Conservation (phyloP, 106 monocot genomes). For the Triglochin maritima region DNA sequence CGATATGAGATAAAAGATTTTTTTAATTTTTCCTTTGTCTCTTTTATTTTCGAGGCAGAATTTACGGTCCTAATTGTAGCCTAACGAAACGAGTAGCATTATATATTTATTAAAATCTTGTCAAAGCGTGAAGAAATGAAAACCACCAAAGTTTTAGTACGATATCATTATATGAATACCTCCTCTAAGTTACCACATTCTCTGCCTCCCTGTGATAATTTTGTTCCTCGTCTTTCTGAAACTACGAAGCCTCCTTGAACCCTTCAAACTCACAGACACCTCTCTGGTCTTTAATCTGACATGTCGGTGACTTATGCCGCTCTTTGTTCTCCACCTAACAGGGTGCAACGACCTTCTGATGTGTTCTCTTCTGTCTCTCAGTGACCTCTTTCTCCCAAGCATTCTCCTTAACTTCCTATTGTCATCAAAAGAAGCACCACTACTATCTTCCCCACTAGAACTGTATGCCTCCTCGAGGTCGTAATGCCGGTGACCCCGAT, state of each 20-base stretch:
- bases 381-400: slow-evolving; percentile 19
- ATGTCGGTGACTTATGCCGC: slow-evolving; percentile 27
- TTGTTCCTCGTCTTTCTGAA: neutral
- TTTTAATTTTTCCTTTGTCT: too few species aligned
- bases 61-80: too few species aligned
- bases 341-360: slow-evolving; percentile 38
- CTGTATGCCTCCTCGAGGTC: slow-evolving; percentile 58
- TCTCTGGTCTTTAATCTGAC: slow-evolving; percentile 60
- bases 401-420: slow-evolving; percentile 2
- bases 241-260: slow-evolving; percentile 2
- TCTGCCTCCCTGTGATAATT: neutral
- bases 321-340: slow-evolving; percentile 16
- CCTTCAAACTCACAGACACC: slow-evolving; percentile 52
- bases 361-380: slow-evolving; percentile 35
- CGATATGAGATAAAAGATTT: too few species aligned
- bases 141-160: too few species aligned
- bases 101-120: too few species aligned
- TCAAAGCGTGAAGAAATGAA: too few species aligned
- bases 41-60: too few species aligned
- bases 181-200: too few species aligned
- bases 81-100: too few species aligned
- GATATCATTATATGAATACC: too few species aligned
- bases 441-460: slow-evolving; percentile 10
- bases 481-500: slow-evolving; percentile 31
- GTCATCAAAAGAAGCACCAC: slow-evolving; percentile 4